phyloP scores from a whole-genome alignment of 108 stramenopile genomes.

The Nitzschia inconspicua region DNA sequence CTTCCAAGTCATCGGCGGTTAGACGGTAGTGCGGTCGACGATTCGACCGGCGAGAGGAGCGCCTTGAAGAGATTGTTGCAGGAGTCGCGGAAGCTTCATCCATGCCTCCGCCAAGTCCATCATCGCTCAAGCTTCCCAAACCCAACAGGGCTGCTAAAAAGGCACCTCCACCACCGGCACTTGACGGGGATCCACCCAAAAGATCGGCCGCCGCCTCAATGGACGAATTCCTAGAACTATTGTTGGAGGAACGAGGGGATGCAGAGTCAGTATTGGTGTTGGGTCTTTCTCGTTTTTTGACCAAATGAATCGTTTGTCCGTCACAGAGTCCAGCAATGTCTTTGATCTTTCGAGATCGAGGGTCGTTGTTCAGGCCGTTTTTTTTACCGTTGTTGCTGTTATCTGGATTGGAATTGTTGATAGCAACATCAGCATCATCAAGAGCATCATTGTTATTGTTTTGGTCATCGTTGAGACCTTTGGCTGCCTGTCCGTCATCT shows the following conservation, averaged over 20 bases:
- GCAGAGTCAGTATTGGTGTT: background rate
- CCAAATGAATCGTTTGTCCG: constrained; percentile 86
- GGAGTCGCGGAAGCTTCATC: background rate
- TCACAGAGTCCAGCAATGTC: constrained; percentile 76
- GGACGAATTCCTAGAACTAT: background rate
- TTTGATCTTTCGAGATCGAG: constrained; percentile 34
- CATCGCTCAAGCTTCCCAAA: constrained; percentile 7
- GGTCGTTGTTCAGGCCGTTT: background rate
- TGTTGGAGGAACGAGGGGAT: background rate
- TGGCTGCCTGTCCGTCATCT: background rate
- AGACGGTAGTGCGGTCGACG: constrained; percentile 54
- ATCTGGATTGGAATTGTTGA: background rate
- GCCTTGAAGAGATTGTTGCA: background rate
- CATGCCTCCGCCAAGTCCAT: background rate
- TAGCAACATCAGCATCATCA: background rate
- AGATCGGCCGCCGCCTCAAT: background rate
- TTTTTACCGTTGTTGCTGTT: background rate
- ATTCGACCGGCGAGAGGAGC: background rate
- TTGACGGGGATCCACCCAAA: background rate
- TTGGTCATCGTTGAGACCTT: background rate
- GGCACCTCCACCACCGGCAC: constrained; percentile 6
- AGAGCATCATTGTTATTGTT: background rate
- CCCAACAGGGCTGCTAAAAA: constrained; percentile 39
- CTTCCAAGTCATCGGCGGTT: constrained; percentile 55
- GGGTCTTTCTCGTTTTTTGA: constrained; percentile 42